Conservation (phyloP, 768 basidiomycete species). For the Epithele typhae region DNA sequence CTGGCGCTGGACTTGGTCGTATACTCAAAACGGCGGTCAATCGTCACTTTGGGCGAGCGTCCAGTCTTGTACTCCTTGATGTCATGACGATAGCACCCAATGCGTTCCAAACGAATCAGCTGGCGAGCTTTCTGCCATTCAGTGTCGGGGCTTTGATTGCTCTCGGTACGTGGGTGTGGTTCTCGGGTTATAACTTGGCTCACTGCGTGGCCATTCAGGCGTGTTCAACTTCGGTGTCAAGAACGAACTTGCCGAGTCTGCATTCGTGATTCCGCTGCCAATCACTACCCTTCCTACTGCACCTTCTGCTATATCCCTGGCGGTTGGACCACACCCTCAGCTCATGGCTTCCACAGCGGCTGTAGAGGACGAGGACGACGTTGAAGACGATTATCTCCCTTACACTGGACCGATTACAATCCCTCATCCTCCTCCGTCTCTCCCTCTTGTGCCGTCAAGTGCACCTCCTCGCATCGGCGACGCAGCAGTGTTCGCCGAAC, state of each 20-base stretch:
- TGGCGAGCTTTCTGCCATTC: conserved; percentile 40
- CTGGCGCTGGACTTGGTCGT: conserved; percentile 11
- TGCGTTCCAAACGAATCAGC: conserved; percentile 28
- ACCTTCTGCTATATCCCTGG: no score
- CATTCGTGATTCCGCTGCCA: background rate
- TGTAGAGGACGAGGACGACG: background rate
- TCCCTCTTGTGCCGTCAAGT: conserved; percentile 5
- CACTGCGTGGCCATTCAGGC: no score
- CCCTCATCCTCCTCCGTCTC: no score
- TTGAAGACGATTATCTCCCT: no score
- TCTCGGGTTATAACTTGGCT: no score
- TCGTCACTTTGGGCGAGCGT: conserved; percentile 28
- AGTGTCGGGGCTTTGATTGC: conserved; percentile 38
- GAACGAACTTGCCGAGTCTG: background rate
- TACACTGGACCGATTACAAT: no score
- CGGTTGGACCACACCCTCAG: no score
- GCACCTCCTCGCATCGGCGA: conserved; percentile 16
- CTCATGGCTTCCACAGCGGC: no score
- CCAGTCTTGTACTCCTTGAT: conserved; percentile 41
- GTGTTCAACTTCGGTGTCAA: conserved; percentile 13
- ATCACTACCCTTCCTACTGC: no score
- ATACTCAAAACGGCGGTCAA: conserved; percentile 23
- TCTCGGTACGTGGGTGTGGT: conserved; percentile 29
- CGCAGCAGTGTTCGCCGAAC: conserved; percentile 3
- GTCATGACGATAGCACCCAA: conserved; percentile 36